Evolutionary conservation across 2,329 filamentous ascomycete genomes (phyloP), one percentile per base, ranked within the genome.

Genomic region (Verticillium nubilum): DNA sequence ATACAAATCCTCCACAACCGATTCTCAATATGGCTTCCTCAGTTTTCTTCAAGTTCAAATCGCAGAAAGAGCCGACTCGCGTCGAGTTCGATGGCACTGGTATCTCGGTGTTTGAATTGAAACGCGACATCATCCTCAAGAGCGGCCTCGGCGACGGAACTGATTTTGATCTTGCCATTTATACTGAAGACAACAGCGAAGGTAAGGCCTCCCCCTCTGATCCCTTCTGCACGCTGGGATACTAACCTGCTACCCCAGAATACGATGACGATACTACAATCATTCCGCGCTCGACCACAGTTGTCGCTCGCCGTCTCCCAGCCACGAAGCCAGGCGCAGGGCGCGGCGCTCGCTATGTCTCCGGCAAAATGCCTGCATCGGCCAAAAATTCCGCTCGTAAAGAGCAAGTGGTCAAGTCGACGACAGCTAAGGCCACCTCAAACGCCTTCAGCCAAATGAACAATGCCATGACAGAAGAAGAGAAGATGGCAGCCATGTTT

Each of bases 41-140:
- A 66, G 95, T 99, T 72, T 98, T 97, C 79, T 99, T 97, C 90
- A 97, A 97, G 80, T 99, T 99, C 88, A 98, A 97, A 80, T 98
- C 94, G 68, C 92, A 96, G 73, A 97, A 92, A 80, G 95, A 98
- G 73, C 91, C 92, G 62, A 92, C 92, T 60, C 87, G 93, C 71
- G 92, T 99, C 69, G 91, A 93, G 71, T 98, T 99, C 75, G 94
- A 99, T 77, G 95, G 95, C 72, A 97, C 94, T 69, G 92, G 92
- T 76, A 96, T 98, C 72, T 97, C 94, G 63, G 95, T 98, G 64
- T 99, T 98, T 78, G 96, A 99, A 73, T 83, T 99, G 72, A 99
- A 99, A 80, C 90, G 94, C 80, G 95, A 98, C 78, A 99, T 99
- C 71, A 99, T 99, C 79, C 87, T 85, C 74, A 91, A 94, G 75